These are phyloP conservation scores for Kwoniella dendrophila DNA, from an alignment of 768 basidiomycete species.

Conservation along the genomic window DNA sequence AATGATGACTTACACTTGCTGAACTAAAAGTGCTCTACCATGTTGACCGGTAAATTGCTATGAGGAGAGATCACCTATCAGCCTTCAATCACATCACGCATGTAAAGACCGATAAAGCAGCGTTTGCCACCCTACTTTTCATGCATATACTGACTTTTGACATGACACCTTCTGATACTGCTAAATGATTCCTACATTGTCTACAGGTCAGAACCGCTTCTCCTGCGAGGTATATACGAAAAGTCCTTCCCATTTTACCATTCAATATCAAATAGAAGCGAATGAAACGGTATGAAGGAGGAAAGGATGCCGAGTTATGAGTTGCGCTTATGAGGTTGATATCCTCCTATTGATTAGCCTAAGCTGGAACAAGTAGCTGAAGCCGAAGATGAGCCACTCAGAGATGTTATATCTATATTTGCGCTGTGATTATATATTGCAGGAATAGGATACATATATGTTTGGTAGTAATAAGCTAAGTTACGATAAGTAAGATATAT, in stretches of 20 bases:
- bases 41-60: constrained; percentile 98
- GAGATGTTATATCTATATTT: too few relatives aligned
- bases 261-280: neutral
- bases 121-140: constrained; percentile 11
- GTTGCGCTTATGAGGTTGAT: too few relatives aligned
- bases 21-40: constrained; percentile 91
- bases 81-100: constrained; percentile 3
- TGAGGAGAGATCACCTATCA: constrained; percentile 7
- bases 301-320: too few relatives aligned
- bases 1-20: constrained; percentile 79
- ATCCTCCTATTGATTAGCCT: too few relatives aligned
- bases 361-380: too few relatives aligned
- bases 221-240: constrained; percentile 52
- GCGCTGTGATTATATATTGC: too few relatives aligned
- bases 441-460: too few relatives aligned
- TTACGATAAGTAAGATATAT: too few relatives aligned
- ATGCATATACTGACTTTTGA: constrained; percentile 36
- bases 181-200: constrained; percentile 52
- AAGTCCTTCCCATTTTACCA: constrained; percentile 43
- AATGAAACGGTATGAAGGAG: neutral
- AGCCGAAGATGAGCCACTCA: too few relatives aligned
- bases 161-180: constrained; percentile 47
- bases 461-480: too few relatives aligned
- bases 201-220: constrained; percentile 50
- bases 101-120: neutral